These are phyloP conservation scores for Eimeria brunetti DNA, from an alignment of 169 alveolate genomes.

Conservation along the genomic window DNA sequence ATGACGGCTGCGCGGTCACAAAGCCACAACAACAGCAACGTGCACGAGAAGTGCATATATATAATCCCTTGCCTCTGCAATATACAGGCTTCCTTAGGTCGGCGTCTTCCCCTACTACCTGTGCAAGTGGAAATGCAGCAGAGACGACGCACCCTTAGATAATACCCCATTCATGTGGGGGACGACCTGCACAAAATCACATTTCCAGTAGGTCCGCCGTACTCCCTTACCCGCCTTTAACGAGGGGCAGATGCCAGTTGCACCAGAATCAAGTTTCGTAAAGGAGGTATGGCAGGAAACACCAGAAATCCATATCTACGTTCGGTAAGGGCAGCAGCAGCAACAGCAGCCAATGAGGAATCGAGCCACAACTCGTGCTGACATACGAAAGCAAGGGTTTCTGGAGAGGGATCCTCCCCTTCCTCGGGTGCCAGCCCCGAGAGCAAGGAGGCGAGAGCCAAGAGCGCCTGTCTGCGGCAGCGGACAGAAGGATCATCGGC, in stretches of 20 bases:
- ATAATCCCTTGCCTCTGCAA: background rate
- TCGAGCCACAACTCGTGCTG: background rate
- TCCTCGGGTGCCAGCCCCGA: slow-evolving; percentile 63
- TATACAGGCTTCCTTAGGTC: background rate
- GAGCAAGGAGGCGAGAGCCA: slow-evolving; percentile 61
- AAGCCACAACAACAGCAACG: slow-evolving; percentile 2
- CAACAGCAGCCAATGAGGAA: background rate
- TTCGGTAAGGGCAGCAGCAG: background rate
- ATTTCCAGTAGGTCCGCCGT: background rate
- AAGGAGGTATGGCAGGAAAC: background rate
- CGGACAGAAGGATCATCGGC: slow-evolving; percentile 21
- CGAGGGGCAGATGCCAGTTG: background rate
- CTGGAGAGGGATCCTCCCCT: slow-evolving; percentile 64
- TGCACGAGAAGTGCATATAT: background rate
- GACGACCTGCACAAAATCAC: slow-evolving; percentile 19
- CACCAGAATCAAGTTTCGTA: background rate
- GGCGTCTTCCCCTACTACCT: background rate
- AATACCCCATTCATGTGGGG: slow-evolving; percentile 42
- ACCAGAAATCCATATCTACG: background rate
- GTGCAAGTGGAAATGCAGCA: background rate
- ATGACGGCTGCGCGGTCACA: slow-evolving; percentile 55
- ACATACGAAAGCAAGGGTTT: slow-evolving; percentile 61
- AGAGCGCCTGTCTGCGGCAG: slow-evolving; percentile 56
- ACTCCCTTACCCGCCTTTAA: background rate
- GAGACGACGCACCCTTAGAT: slow-evolving; percentile 36